Conservation (phyloP, 345 rosid genomes). For the Geranium rotundifolium region DNA sequence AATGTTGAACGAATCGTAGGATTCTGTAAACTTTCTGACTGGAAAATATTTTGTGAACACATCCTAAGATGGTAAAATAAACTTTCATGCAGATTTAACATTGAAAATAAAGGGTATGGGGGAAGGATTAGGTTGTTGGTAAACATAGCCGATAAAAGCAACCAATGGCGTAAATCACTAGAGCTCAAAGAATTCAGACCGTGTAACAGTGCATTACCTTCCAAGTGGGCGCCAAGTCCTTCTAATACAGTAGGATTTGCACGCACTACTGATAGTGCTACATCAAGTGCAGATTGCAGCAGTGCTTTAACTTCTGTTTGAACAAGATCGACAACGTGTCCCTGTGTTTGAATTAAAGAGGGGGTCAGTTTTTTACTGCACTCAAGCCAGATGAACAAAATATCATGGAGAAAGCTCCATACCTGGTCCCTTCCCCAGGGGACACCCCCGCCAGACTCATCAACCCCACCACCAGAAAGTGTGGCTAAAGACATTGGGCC, state of each 20-base stretch:
- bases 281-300: conserved; percentile 66
- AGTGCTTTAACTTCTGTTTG: conserved; percentile 72
- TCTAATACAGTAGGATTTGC: conserved; percentile 82
- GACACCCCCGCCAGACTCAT: conserved; percentile 52
- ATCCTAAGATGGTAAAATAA: too few relatives aligned
- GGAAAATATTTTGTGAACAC: too few relatives aligned
- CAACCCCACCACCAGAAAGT: conserved; percentile 78
- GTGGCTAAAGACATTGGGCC: conserved; percentile 85
- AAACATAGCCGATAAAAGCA: too few relatives aligned
- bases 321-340: conserved; percentile 80
- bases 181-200: not conserved
- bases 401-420: not conserved
- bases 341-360: conserved; percentile 31
- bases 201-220: conserved; percentile 38
- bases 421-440: conserved; percentile 96
- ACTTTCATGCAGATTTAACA: too few relatives aligned
- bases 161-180: too few relatives aligned
- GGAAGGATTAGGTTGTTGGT: too few relatives aligned
- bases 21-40: too few relatives aligned
- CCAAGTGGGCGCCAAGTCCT: conserved; percentile 87
- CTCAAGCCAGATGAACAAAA: not conserved
- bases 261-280: conserved; percentile 65
- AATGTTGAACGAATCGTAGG: too few relatives aligned
- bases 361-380: conserved; percentile 6
- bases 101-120: too few relatives aligned